Percentiles rank a stretch among this genome's conserved stretches.
phyloP scores from a whole-genome alignment of 2,329 filamentous ascomycete species.

The Fonsecaea monophora region DNA sequence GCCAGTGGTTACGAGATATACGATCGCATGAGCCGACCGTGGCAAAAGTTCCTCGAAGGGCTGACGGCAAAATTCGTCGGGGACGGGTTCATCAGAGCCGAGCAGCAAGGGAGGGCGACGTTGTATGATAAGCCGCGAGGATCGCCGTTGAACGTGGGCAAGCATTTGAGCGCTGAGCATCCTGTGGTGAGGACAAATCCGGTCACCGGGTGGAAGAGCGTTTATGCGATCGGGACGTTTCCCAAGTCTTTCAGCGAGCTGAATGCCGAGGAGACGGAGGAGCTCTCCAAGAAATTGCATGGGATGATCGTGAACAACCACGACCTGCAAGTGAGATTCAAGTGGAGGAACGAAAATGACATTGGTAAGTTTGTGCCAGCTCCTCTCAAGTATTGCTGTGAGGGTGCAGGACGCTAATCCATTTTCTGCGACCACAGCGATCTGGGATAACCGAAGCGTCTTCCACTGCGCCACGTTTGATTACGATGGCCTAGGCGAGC shows the following conservation, averaged over 20 bases:
- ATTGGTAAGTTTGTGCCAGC: conserved; percentile 44
- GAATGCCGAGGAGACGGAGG: conserved; percentile 51
- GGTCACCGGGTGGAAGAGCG: conserved; percentile 67
- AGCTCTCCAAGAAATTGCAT: conserved; percentile 53
- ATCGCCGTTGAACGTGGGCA: conserved; percentile 62
- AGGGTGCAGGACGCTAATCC: neutral
- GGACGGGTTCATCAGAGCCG: conserved; percentile 58
- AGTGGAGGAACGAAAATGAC: conserved; percentile 59
- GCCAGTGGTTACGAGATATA: conserved; percentile 71
- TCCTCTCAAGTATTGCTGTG: neutral
- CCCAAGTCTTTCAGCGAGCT: conserved; percentile 54
- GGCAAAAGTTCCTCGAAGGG: conserved; percentile 64
- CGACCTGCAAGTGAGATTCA: conserved; percentile 58
- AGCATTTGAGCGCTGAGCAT: conserved; percentile 59
- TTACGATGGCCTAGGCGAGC: conserved; percentile 43
- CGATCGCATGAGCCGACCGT: conserved; percentile 61
- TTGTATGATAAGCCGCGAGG: conserved; percentile 57
- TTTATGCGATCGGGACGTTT: conserved; percentile 56
- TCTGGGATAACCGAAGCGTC: conserved; percentile 47
- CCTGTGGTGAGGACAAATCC: conserved; percentile 68
- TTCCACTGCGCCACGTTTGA: conserved; percentile 46
- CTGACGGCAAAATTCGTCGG: conserved; percentile 64
- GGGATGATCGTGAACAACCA: conserved; percentile 56
- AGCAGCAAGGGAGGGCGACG: conserved; percentile 41
- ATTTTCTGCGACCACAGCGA: conserved; percentile 32